Evolutionary conservation across 2,329 filamentous ascomycete genomes (phyloP), one percentile per base, ranked within the genome.

Genomic region (Xylariaceae sp.): DNA sequence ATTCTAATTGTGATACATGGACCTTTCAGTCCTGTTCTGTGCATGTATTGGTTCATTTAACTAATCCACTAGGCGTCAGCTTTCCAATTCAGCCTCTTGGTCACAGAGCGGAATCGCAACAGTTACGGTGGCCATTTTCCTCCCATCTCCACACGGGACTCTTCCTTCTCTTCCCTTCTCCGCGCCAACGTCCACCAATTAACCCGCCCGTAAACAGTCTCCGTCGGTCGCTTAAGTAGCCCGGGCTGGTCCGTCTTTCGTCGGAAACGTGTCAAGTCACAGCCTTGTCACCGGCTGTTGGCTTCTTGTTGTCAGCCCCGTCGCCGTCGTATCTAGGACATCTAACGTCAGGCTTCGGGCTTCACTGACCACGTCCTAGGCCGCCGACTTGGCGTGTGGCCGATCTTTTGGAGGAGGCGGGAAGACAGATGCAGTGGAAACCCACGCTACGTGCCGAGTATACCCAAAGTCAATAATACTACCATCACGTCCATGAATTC

Each of bases 401-500:
- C 51, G 57, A 61, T 63, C 56, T 54, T 51, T 56, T 54, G 50
- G 61, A 60, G 55, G 51, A 57, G 58, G 48, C 42, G 48, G 44
- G 44, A 44, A 50, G 45, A 55, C 60, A 58, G 56, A 65, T 65
- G 60, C 50, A 52, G 62, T 64, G 59, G 54, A 57, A 59, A 48
- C 52, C 49, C 57, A 49, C 61, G 59, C 55, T 59, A 67, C 65
- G 61, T 71, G 68, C 67, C 68, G 68, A 66, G 59, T 60, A 61
- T 59, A 61, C 52, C 57, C 58, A 54, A 55, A 61, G 61, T 64
- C 67, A 53, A 64, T 67, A 54, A 70, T 68, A 63, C 67, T 61
- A 63, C 60, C 57, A 63, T 63, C 58, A 63, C 66, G 64, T 65
- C 64, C 63, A 70, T 70, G 67, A 69, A 68, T 70, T 70, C 67